Percentiles rank a stretch among this genome's conserved stretches.
phyloP scores from a whole-genome alignment of 1,139 yeast species.

The Geotrichum australiense region DNA sequence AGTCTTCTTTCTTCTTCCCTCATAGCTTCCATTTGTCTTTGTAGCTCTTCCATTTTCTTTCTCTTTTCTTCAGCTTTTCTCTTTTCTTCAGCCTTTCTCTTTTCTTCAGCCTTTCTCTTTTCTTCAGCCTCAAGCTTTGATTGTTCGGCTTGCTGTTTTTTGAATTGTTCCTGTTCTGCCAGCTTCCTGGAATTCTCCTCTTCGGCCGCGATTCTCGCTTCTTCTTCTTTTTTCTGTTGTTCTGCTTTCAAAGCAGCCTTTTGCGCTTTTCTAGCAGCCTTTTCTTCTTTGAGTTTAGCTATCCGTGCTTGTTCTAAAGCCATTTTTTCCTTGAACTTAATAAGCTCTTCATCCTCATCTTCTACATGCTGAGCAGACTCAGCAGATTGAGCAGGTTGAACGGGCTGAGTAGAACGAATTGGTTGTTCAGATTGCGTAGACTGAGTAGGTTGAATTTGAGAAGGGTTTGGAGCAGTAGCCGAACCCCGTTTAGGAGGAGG shows the following conservation, averaged over 20 bases:
- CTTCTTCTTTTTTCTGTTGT: slow-evolving; percentile 21
- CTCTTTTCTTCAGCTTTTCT: slow-evolving; percentile 40
- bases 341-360: slow-evolving; percentile 41
- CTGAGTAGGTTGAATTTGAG: slow-evolving; percentile 15
- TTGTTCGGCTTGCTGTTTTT: slow-evolving; percentile 33
- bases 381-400: slow-evolving; percentile 16
- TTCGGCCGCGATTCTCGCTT: slow-evolving; percentile 10
- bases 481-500: slow-evolving; percentile 18
- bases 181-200: slow-evolving; percentile 25
- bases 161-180: slow-evolving; percentile 44
- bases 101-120: slow-evolving; percentile 6
- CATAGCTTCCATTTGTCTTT: slow-evolving; percentile 58
- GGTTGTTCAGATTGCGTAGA: slow-evolving; percentile 12
- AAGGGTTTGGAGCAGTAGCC: slow-evolving; percentile 4
- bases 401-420: too few relatives aligned
- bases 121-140: slow-evolving; percentile 19
- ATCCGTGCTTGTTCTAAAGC: slow-evolving; percentile 33
- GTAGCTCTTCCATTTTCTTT: slow-evolving; percentile 52
- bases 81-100: slow-evolving; percentile 15
- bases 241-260: slow-evolving; percentile 33
- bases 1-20: slow-evolving; percentile 35
- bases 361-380: too few relatives aligned
- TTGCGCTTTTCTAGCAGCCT: slow-evolving; percentile 29
- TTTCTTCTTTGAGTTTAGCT: slow-evolving; percentile 26
- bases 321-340: slow-evolving; percentile 43